These are phyloP conservation scores for Hemileia vastatrix DNA, from an alignment of 1,284 basidiomycete species.

Conservation along the genomic window DNA sequence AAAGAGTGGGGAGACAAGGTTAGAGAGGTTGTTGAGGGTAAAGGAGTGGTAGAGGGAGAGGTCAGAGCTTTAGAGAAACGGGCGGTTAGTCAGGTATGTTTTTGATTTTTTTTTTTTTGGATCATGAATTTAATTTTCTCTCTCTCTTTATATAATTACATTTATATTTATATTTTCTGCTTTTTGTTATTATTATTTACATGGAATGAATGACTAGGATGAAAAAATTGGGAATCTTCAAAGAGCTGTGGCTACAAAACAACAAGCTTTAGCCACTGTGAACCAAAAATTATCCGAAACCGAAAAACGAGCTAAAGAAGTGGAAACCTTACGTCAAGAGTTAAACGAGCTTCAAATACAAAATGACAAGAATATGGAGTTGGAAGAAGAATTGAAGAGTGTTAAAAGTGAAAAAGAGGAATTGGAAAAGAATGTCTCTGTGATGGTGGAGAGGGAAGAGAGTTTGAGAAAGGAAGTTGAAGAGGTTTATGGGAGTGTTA, in stretches of 20 bases:
- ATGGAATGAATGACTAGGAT: background rate
- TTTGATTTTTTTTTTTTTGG: too few species aligned
- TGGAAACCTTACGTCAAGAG: too few species aligned
- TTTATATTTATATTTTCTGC: background rate
- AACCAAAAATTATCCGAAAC: slow-evolving; percentile 13
- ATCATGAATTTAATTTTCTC: background rate
- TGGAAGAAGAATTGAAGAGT: background rate
- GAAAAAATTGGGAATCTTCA: slow-evolving; percentile 18
- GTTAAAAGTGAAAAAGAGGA: background rate
- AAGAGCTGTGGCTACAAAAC: slow-evolving; percentile 9
- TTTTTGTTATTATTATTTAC: background rate
- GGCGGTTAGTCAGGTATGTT: slow-evolving; percentile 8
- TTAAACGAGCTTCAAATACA: slow-evolving; percentile 3
- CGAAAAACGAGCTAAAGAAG: slow-evolving; percentile 9
- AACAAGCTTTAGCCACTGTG: slow-evolving; percentile 13
- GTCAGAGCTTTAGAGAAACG: slow-evolving; percentile 7
- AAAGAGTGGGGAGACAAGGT: slow-evolving; percentile 7
- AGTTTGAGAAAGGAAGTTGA: too few species aligned
- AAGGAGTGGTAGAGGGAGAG: slow-evolving; percentile 8
- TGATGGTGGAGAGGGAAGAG: too few species aligned
- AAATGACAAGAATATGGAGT: background rate
- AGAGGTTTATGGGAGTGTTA: too few species aligned
- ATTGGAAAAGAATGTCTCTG: background rate
- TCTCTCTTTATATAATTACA: background rate
- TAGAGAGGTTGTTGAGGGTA: slow-evolving; percentile 1